Base-by-base conservation (phyloP, 129 eudicot genomes). In the Scalesia atractyloides region DNA sequence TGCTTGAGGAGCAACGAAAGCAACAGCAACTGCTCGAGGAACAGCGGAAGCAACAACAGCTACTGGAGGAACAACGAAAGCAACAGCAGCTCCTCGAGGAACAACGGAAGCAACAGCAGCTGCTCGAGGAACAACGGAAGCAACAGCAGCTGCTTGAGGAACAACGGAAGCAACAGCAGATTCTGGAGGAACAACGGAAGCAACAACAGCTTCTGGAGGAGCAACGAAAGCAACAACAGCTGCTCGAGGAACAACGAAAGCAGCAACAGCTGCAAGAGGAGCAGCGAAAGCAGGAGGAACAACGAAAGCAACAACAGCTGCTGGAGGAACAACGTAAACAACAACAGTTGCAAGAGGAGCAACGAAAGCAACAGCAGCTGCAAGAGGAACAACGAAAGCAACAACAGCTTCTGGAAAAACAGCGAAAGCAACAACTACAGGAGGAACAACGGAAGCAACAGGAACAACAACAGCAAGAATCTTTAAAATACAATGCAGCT, bases 401-500 rank as follows among this genome's bases (percentile, higher is more conserved):
- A 33, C 49, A 63, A 11, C 43, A 24, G 41, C 65, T 59, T n/a
- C 19, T 1, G 4, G 65, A 59, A 6, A 49, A 63, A 34, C 48
- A 63, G 36, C 13, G 48, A 9, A 62, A 62, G 67, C 67, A 62
- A 62, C 43, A 26, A 41, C 18, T 60, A 9, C 66, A 9, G n/a
- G 18, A 60, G 66, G 66, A 60, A 60, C 41, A 57, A 60, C 1
- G 18, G 7, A 60, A 60, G 19, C 66, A 60, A 62, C n/a, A 33
- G 39, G 52, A 19, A 6, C 47, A 20, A 7, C 72, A 51, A 26
- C 63, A 33, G 19, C 80, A 43, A 19, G 60, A 66, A 16, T 8
- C 22, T 3, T 48, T 17, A 47, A 69, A 64, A 49, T 78, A 53
- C 4, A 72, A 65, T 13, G 68, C 74, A 47, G 33, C 53, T 30